Base-by-base conservation (phyloP, 192 early-diverging fungal genomes). In the Coemansia umbellata region DNA sequence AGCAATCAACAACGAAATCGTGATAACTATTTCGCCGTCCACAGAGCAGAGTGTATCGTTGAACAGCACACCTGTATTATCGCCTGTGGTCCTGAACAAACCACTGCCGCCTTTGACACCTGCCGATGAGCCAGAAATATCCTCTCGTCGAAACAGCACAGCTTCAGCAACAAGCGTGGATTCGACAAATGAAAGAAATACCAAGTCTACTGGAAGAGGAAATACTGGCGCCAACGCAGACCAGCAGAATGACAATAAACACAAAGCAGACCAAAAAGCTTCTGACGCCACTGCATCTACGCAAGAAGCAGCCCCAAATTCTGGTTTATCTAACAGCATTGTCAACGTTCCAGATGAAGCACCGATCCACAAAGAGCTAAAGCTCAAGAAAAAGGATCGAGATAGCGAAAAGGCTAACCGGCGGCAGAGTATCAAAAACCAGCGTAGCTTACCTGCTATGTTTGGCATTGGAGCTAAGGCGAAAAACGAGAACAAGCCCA, bases 371-470 rank as follows among this genome's bases (percentile, higher is more conserved):
- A 51, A 30, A 21, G 28, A 41, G 5, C 6, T 14, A 18, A 56
- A 51, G 49, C 33, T 24, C n/a, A 63, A 68, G 37, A 41, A 35
- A 27, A 55, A 28, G 40, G 53, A 43, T 3, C 67, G 63, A 57
- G 58, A 64, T 35, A 19, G 39, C 11, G 72, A 60, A 42, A 69
- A 63, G 56, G 53, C 60, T 19, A 60, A 18, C 31, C 60, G 72
- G 53, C 60, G 72, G 28, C 72, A 75, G 61, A 75, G 72, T 40
- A 60, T 75, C 61, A 75, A 75, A 27, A 75, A 52, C 37, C 72
- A 75, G 45, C 72, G 72, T 26, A 75, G 72, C 36, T 57, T 75
- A 9, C 72, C 72, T 7, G 72, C 72, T 7, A 75, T 75, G 65
- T 69, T 75, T 65, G 63, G 63, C 18, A 61, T 74, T 39, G 72